Conservation (phyloP, 768 basidiomycete genomes). For the Psilocybe azurescens region DNA sequence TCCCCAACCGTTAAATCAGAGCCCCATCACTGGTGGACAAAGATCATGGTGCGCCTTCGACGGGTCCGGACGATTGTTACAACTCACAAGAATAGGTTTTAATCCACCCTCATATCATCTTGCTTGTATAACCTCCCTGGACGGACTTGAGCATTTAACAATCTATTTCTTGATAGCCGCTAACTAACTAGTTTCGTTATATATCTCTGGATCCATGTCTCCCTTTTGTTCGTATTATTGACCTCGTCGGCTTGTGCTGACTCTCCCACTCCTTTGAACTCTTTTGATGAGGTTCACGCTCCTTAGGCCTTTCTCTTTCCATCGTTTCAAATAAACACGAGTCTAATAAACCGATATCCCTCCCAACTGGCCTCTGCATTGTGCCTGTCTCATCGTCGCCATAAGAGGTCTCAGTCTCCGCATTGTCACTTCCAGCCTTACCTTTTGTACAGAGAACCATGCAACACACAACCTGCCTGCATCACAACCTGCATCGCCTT, state of each 20-base stretch:
- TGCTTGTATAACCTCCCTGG: not conserved
- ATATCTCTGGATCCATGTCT: not conserved
- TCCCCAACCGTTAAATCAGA: conserved; percentile 21
- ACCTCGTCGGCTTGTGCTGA: too few species aligned
- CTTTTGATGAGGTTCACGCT: too few species aligned
- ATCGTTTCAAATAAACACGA: not conserved
- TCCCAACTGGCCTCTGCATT: not conserved
- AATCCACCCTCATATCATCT: not conserved
- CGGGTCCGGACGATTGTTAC: conserved; percentile 30
- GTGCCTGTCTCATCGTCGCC: not conserved
- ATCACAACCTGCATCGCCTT: not conserved
- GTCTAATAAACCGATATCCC: not conserved
- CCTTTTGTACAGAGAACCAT: not conserved
- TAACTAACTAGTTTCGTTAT: not conserved
- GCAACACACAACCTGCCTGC: not conserved
- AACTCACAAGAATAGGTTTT: conserved; percentile 25
- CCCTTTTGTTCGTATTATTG: not conserved
- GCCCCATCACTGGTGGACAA: conserved; percentile 36
- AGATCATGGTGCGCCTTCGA: conserved; percentile 31
- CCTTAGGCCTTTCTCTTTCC: too few species aligned
- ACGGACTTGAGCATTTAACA: not conserved
- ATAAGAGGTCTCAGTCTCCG: not conserved
- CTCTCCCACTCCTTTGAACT: too few species aligned
- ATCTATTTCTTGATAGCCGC: not conserved
- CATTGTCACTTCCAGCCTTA: not conserved